Evolutionary conservation across 805 yeast genomes (phyloP).

Genomic region (Isabelozyma pseudorhagii): DNA sequence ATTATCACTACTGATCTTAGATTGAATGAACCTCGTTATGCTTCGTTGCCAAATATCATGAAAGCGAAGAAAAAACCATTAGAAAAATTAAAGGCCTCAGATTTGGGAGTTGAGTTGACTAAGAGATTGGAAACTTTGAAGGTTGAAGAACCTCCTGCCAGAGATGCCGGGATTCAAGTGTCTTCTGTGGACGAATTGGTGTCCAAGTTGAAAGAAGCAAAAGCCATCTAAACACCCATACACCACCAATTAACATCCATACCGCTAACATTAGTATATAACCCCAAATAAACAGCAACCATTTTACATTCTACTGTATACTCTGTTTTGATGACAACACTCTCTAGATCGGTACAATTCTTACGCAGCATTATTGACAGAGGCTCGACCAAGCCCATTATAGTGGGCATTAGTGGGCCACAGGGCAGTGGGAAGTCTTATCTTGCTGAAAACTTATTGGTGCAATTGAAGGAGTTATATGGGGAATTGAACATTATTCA

Average conservation of each 20-base stretch:
- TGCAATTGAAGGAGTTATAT: conserved; percentile 27
- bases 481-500: conserved; percentile 40
- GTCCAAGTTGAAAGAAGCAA: conserved; percentile 69
- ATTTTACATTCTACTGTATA: not conserved
- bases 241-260: not conserved
- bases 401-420: conserved; percentile 64
- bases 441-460: conserved; percentile 41
- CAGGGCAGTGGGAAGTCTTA: conserved; percentile 80
- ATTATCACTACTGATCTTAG: conserved; percentile 91
- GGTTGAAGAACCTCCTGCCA: conserved; percentile 81
- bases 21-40: conserved; percentile 92
- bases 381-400: conserved; percentile 31
- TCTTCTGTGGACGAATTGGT: conserved; percentile 79
- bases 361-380: not conserved
- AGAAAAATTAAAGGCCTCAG: conserved; percentile 58
- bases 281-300: not conserved
- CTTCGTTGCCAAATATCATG: conserved; percentile 95
- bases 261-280: not conserved
- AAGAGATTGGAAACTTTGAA: conserved; percentile 65
- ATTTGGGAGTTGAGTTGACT: conserved; percentile 63
- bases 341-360: not conserved
- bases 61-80: conserved; percentile 97
- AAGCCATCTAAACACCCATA: conserved; percentile 50
- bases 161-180: conserved; percentile 81
- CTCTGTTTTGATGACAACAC: not conserved